Conservation (phyloP, 1,284 basidiomycete species). For the Ustilago tritici region DNA sequence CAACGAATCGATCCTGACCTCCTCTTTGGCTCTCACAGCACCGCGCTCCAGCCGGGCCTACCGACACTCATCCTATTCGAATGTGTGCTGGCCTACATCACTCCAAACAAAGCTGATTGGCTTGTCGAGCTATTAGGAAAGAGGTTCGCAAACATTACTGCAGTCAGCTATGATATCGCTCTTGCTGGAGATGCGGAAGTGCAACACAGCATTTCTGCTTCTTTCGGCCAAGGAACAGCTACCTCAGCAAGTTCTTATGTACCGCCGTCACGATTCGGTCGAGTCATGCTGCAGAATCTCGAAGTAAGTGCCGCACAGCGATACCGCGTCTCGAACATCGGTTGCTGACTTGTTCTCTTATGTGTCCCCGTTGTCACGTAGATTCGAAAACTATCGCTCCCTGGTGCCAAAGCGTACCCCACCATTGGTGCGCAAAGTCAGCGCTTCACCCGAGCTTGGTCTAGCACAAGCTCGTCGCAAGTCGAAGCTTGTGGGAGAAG, state of each 20-base stretch:
- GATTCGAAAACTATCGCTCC: conserved; percentile 56
- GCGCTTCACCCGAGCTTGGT: conserved; percentile 43
- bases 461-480: not conserved
- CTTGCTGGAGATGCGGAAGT: conserved; percentile 50
- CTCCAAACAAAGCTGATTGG: conserved; percentile 39
- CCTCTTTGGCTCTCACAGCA: conserved; percentile 23
- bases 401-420: conserved; percentile 59
- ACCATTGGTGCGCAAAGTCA: conserved; percentile 48
- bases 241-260: not conserved
- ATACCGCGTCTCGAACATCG: not conserved
- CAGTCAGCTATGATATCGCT: conserved; percentile 66
- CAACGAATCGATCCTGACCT: conserved; percentile 15
- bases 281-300: conserved; percentile 68
- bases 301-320: conserved; percentile 32
- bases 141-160: conserved; percentile 19
- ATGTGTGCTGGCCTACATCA: conserved; percentile 66
- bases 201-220: not conserved
- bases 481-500: conserved; percentile 25
- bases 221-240: not conserved
- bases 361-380: not conserved
- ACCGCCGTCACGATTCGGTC: conserved; percentile 53
- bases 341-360: not conserved
- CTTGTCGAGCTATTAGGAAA: conserved; percentile 40
- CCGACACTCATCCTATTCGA: conserved; percentile 67
- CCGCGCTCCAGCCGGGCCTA: conserved; percentile 20